Conservation (phyloP, 2,329 filamentous ascomycete species). For the Coleophoma cylindrospora region DNA sequence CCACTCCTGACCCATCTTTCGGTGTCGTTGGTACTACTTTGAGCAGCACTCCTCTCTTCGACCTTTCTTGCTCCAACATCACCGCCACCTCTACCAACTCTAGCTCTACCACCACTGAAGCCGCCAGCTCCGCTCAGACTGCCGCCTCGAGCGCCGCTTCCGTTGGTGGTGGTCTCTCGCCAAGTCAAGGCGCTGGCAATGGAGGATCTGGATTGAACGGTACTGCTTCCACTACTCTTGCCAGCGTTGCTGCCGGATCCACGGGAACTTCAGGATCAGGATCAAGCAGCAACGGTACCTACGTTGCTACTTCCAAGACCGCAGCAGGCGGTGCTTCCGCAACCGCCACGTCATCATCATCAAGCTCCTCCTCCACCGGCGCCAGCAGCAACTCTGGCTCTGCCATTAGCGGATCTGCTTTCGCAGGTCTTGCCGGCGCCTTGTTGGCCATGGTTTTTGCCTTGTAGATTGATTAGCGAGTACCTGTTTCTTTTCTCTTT, state of each 20-base stretch:
- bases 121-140: conserved; percentile 1
- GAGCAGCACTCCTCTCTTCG: conserved; percentile 51
- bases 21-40: conserved; percentile 57
- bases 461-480: conserved; percentile 14
- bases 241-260: neutral
- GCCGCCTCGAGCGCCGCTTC: conserved; percentile 5
- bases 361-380: neutral
- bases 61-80: conserved; percentile 48
- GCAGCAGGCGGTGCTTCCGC: neutral
- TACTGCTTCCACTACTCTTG: conserved; percentile 4
- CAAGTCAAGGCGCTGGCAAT: conserved; percentile 9
- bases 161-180: conserved; percentile 14
- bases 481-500: neutral
- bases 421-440: conserved; percentile 11
- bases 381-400: conserved; percentile 6
- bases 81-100: conserved; percentile 13
- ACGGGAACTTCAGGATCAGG: neutral
- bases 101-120: conserved; percentile 7
- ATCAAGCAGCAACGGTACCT: conserved; percentile 1
- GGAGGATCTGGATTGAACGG: neutral
- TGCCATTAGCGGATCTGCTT: conserved; percentile 12
- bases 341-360: neutral
- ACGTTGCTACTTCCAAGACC: conserved; percentile 2
- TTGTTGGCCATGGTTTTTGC: conserved; percentile 13
- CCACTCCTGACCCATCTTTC: conserved; percentile 62